Conservation (phyloP, 805 yeast species). For the Ogataea angusta region DNA sequence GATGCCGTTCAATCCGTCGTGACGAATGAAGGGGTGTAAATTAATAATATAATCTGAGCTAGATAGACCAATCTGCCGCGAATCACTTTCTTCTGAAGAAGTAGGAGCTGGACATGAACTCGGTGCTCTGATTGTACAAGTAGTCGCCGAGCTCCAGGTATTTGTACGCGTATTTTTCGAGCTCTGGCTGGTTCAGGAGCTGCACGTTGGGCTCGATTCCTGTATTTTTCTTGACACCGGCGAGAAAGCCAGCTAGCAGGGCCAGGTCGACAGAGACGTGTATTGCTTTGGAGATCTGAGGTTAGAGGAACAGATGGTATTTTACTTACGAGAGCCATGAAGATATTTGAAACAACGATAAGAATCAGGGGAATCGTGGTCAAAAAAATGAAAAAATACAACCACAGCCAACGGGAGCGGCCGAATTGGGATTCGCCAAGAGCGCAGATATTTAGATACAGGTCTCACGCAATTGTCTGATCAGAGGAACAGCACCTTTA, state of each 20-base stretch:
- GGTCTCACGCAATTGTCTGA: no score
- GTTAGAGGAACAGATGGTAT: neutral
- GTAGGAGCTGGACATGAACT: conserved; percentile 64
- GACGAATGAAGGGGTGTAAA: neutral
- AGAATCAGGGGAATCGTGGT: no score
- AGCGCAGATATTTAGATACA: no score
- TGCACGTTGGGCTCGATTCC: conserved; percentile 62
- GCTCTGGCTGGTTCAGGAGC: conserved; percentile 42
- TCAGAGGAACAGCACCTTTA: no score
- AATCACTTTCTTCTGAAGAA: conserved; percentile 62
- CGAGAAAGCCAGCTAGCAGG: conserved; percentile 61
- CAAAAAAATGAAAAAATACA: no score
- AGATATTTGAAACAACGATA: no score
- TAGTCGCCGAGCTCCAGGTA: conserved; percentile 87
- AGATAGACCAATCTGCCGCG: neutral
- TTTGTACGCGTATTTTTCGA: conserved; percentile 51
- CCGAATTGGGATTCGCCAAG: no score
- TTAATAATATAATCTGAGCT: neutral
- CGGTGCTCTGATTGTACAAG: conserved; percentile 67
- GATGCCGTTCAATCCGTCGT: conserved; percentile 34
- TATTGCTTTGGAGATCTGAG: conserved; percentile 43
- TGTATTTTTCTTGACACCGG: conserved; percentile 70
- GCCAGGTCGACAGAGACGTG: conserved; percentile 61
- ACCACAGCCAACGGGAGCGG: no score
- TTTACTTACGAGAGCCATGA: conserved; percentile 13